Conservation (phyloP, 768 basidiomycete species). For the Boletales sp. region DNA sequence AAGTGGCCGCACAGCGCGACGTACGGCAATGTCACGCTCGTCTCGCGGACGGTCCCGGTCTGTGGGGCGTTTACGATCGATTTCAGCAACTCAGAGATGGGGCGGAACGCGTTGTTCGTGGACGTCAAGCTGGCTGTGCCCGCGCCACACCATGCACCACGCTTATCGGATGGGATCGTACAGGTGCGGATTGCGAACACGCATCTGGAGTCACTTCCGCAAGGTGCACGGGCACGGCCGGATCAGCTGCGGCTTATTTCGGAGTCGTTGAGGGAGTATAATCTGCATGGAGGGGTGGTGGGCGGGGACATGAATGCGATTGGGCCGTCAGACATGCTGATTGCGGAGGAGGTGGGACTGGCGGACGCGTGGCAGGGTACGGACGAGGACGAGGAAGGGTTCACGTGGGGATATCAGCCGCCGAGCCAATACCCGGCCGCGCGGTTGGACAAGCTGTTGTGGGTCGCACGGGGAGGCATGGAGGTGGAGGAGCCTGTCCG, state of each 20-base stretch:
- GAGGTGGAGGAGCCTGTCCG: conserved; percentile 50
- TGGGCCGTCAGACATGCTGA: conserved; percentile 37
- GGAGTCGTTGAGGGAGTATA: conserved; percentile 44
- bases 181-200: conserved; percentile 67
- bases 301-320: conserved; percentile 76
- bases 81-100: conserved; percentile 49
- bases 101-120: conserved; percentile 54
- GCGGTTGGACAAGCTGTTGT: conserved; percentile 67
- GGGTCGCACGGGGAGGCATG: conserved; percentile 45
- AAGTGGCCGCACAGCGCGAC: conserved; percentile 50
- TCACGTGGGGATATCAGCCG: conserved; percentile 74
- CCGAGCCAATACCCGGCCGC: conserved; percentile 41
- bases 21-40: conserved; percentile 72
- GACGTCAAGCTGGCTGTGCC: conserved; percentile 48
- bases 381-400: conserved; percentile 42
- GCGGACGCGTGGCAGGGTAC: conserved; percentile 56
- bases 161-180: conserved; percentile 35
- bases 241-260: conserved; percentile 54
- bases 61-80: conserved; percentile 46
- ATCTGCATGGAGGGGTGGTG: conserved; percentile 55
- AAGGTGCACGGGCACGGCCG: conserved; percentile 42
- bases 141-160: conserved; percentile 27
- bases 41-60: conserved; percentile 54
- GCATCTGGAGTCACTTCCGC: conserved; percentile 63
- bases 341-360: conserved; percentile 47